A percentile compares a stretch with the other conserved stretches of the same genome.
Evolutionary conservation across 108 stramenopile species (phyloP).

Genomic region (Cyclotella cryptica): DNA sequence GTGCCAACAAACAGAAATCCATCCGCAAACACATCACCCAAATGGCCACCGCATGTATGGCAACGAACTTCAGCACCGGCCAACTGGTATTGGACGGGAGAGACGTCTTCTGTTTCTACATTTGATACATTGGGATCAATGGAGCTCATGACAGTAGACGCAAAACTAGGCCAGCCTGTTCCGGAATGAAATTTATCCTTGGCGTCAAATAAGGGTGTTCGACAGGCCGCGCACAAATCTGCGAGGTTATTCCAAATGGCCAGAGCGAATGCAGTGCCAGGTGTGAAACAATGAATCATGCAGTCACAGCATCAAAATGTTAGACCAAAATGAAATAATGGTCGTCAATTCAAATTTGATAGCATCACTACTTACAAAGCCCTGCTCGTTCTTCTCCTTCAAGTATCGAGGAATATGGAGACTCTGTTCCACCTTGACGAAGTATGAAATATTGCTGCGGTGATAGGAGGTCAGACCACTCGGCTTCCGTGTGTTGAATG

Average conservation of each 20-base stretch:
- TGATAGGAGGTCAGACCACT: conserved; percentile 71
- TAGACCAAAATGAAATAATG: neutral
- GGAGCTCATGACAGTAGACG: conserved; percentile 35
- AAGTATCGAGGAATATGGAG: conserved; percentile 71
- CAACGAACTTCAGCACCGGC: conserved; percentile 86
- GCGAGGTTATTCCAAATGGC: neutral
- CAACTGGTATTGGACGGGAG: conserved; percentile 60
- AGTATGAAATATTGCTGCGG: conserved; percentile 72
- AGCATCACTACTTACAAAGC: conserved; percentile 52
- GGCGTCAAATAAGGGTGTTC: conserved; percentile 80
- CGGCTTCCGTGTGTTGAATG: conserved; percentile 66
- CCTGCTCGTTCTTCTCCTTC: conserved; percentile 76
- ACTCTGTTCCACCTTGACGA: conserved; percentile 79
- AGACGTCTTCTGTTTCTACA: conserved; percentile 81
- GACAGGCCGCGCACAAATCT: conserved; percentile 71
- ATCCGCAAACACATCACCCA: conserved; percentile 90
- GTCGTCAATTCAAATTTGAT: neutral
- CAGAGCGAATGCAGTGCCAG: too few relatives aligned
- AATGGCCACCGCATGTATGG: conserved; percentile 84
- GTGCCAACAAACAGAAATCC: conserved; percentile 79
- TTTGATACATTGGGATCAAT: conserved; percentile 35
- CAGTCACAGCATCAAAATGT: too few relatives aligned
- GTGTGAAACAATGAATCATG: too few relatives aligned
- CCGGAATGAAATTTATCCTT: conserved; percentile 68
- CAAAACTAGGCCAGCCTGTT: conserved; percentile 77